A percentile compares a stretch with the other conserved stretches of the same genome.
These are phyloP conservation scores for Rhodofomes roseus DNA, from an alignment of 1,284 basidiomycete genomes.

Conservation along the genomic window DNA sequence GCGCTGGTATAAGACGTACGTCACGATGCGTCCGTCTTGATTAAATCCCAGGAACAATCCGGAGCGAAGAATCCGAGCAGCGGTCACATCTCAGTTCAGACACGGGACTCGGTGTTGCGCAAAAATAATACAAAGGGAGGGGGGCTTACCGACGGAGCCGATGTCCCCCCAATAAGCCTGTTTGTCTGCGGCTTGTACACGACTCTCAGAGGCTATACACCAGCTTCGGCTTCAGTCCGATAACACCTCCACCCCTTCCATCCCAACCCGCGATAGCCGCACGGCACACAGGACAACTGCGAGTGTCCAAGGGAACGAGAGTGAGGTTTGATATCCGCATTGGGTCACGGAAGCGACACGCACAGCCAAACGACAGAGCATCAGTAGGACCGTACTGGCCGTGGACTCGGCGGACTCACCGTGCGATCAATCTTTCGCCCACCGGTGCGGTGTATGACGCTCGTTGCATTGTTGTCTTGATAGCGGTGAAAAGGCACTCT, in stretches of 20 bases:
- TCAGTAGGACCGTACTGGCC: background rate
- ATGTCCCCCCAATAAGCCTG: background rate
- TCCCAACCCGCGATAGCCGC: slow-evolving; percentile 38
- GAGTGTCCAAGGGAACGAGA: background rate
- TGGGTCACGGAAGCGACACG: background rate
- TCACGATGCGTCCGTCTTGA: background rate
- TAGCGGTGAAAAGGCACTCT: slow-evolving; percentile 68
- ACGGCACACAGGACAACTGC: slow-evolving; percentile 39
- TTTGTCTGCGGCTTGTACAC: background rate
- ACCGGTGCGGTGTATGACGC: slow-evolving; percentile 37
- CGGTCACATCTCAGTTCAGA: background rate
- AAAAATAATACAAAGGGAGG: background rate
- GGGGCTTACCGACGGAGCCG: background rate
- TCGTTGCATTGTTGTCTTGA: slow-evolving; percentile 58
- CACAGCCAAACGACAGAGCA: background rate
- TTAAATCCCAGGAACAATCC: background rate
- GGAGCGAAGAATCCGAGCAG: background rate
- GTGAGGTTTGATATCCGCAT: background rate
- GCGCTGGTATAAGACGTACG: background rate
- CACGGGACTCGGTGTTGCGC: background rate
- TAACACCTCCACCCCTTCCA: slow-evolving; percentile 37
- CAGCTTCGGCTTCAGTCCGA: slow-evolving; percentile 33
- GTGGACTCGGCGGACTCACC: slow-evolving; percentile 16
- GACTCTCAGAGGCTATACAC: slow-evolving; percentile 23
- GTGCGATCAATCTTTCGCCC: slow-evolving; percentile 19